Percentiles rank a stretch among this genome's conserved stretches.
These are phyloP conservation scores for Cladophialophora immunda DNA, from an alignment of 2,329 filamentous ascomycete species.

Conservation along the genomic window DNA sequence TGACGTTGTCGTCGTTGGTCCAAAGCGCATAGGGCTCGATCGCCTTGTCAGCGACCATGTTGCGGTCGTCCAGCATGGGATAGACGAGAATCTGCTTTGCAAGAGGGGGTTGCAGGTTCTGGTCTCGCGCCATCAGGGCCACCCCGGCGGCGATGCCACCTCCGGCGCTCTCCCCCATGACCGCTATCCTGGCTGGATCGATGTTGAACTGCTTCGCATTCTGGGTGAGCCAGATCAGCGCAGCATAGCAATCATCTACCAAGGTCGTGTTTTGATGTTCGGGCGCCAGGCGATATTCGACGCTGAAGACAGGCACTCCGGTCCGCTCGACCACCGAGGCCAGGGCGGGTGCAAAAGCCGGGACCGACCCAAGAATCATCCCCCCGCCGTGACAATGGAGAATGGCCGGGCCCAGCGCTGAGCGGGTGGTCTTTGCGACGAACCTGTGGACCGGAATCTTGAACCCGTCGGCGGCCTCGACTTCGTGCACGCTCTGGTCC, in stretches of 20 bases:
- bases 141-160: constrained; percentile 53
- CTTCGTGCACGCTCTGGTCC: constrained; percentile 7
- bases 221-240: constrained; percentile 48
- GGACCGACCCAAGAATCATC: constrained; percentile 36
- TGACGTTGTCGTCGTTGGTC: constrained; percentile 50
- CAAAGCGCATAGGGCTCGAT: constrained; percentile 49
- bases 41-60: constrained; percentile 43
- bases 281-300: constrained; percentile 43
- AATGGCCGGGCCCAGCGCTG: constrained; percentile 30
- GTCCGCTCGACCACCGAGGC: constrained; percentile 32
- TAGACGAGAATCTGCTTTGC: constrained; percentile 56
- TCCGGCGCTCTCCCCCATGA: constrained; percentile 56
- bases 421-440: not conserved
- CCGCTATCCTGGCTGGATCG: constrained; percentile 51
- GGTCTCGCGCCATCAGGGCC: constrained; percentile 51
- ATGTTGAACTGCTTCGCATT: constrained; percentile 47
- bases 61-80: constrained; percentile 59
- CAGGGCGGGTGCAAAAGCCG: constrained; percentile 28
- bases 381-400: constrained; percentile 43
- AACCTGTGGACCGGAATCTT: constrained; percentile 18
- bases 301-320: constrained; percentile 40
- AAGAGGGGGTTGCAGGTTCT: constrained; percentile 43
- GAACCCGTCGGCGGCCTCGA: constrained; percentile 9
- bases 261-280: constrained; percentile 40
- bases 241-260: constrained; percentile 42